Base-by-base conservation (phyloP, 306 rosid genomes). In the Trichosanthes cucumerina region DNA sequence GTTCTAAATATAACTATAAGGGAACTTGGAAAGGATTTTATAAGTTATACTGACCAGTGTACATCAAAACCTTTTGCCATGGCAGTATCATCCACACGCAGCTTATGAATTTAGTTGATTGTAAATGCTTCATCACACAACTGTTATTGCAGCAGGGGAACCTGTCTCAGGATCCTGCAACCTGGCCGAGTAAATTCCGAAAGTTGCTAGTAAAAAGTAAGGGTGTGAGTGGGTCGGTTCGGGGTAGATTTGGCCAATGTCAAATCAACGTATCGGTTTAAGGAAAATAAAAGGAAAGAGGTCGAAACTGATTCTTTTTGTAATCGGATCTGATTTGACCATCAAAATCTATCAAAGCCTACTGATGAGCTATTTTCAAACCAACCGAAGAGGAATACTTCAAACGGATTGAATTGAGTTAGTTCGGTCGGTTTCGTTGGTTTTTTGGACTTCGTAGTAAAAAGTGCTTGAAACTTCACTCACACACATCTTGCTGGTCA, bases 401-500 rank as follows among this genome's bases (percentile, higher is more conserved):
- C 75, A 39, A 39, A 39, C 75, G 0, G 47, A 39, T 39, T 43
- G 47, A 9, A 36, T 3, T 4, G 26, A 65, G 72, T 65, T 18
- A 1, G 26, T 65, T 34, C 5, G 3, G 6, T 39, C 52, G 0
- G 75, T 39, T 39, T 39, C 15, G 9, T n/a, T 0, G 57, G 57
- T 52, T 52, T 47, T 52, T 16, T 7, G 28, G 63, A 14, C 2
- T 26, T 21, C 69, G 68, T 57, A 79, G 26, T 85, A 84, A 65
- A 80, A 54, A 72, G 83, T 64, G 87, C 80, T 72, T 3, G 91
- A 86, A 77, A 82, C 91, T 38, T 93, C 91, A 59, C 91, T 72
- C 11, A 87, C 85, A 76, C 97, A 88, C 91, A 94, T 85, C 86
- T 90, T 92, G 82, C 89, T 80, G 14, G 97, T 94, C 79, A 82